phyloP scores from a whole-genome alignment of 169 alveolate species.

The Eimeria praecox region DNA sequence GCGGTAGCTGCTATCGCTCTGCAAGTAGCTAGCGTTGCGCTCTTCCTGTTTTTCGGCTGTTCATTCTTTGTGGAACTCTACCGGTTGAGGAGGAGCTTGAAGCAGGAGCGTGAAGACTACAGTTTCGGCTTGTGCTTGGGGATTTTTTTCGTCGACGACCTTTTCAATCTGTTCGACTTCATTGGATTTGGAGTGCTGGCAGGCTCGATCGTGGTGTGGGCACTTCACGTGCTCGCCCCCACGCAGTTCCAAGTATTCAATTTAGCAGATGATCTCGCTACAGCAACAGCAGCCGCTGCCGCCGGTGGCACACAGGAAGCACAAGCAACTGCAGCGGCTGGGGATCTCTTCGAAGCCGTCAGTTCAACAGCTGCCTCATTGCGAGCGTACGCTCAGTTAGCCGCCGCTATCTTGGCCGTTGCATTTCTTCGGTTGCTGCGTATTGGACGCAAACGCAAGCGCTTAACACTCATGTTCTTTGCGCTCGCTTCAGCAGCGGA shows the following conservation, averaged over 20 bases:
- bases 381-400: constrained; percentile 58
- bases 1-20: constrained; percentile 22
- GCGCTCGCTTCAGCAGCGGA: constrained; percentile 55
- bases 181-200: constrained; percentile 53
- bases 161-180: constrained; percentile 23
- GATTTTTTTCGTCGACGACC: constrained; percentile 46
- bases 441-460: constrained; percentile 53
- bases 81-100: constrained; percentile 32
- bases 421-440: constrained; percentile 67
- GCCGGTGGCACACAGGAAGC: constrained; percentile 46
- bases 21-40: constrained; percentile 37
- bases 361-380: constrained; percentile 34
- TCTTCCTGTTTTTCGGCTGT: constrained; percentile 31
- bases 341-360: constrained; percentile 16
- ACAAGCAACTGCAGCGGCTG: constrained; percentile 56
- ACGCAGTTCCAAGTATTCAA: constrained; percentile 34
- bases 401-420: constrained; percentile 47
- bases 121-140: constrained; percentile 55
- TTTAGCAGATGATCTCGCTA: neutral
- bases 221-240: constrained; percentile 10
- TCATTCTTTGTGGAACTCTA: constrained; percentile 34
- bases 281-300: constrained; percentile 38
- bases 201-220: constrained; percentile 18
- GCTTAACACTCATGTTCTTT: constrained; percentile 49
- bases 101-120: constrained; percentile 37